Evolutionary conservation across 1,139 yeast species (phyloP).

Genomic region (Tardiomyces digboiensis): DNA sequence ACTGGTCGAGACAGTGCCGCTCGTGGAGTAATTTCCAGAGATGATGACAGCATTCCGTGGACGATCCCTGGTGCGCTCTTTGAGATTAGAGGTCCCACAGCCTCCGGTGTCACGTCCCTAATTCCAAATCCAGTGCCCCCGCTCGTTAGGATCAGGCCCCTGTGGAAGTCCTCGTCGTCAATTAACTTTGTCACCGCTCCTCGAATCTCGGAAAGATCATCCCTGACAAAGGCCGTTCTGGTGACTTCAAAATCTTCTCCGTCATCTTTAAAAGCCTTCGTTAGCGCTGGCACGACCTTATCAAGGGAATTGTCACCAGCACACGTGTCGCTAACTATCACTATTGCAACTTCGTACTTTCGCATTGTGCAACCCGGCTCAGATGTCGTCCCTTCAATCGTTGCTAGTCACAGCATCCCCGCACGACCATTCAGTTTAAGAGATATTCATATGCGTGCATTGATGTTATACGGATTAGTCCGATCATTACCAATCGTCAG

Average conservation of each 20-base stretch:
- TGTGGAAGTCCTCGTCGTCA: conserved; percentile 15
- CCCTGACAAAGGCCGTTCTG: conserved; percentile 10
- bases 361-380: too few relatives aligned
- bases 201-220: conserved; percentile 13
- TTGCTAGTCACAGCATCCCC: too few relatives aligned
- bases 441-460: too few relatives aligned
- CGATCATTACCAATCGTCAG: too few relatives aligned
- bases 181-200: conserved; percentile 29
- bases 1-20: conserved; percentile 40
- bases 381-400: too few relatives aligned
- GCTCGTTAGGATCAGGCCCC: conserved; percentile 28
- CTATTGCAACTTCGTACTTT: conserved; percentile 20
- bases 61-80: conserved; percentile 38
- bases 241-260: conserved; percentile 7
- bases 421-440: too few relatives aligned
- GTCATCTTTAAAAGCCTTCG: conserved; percentile 4
- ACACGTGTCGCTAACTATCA: conserved; percentile 33
- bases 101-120: conserved; percentile 41
- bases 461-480: too few relatives aligned
- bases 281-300: conserved; percentile 17
- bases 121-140: conserved; percentile 44
- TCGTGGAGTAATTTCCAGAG: conserved; percentile 33
- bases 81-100: conserved; percentile 31
- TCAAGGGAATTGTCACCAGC: conserved; percentile 22
- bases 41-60: conserved; percentile 34